Evolutionary conservation across 2,329 filamentous ascomycete species (phyloP).

Genomic region (Alternaria solani): DNA sequence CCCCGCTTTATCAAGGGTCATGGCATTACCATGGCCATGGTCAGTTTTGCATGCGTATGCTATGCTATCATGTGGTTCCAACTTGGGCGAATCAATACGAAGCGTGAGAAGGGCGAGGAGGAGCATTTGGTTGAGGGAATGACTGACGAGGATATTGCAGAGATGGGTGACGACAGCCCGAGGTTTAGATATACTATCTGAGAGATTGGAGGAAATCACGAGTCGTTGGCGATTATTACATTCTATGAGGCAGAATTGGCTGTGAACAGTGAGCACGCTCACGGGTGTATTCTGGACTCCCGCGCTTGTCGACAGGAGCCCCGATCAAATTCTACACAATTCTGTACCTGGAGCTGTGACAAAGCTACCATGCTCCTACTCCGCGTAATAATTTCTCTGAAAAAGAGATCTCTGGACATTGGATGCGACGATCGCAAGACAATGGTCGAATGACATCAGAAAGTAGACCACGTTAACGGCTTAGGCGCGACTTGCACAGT

Average conservation of each 20-base stretch:
- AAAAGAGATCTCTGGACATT: too few species aligned
- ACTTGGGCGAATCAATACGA: conserved; percentile 49
- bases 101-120: conserved; percentile 51
- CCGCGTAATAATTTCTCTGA: too few species aligned
- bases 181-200: conserved; percentile 53
- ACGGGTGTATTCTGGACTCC: too few species aligned
- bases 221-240: too few species aligned
- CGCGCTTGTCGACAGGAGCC: too few species aligned
- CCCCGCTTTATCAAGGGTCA: conserved; percentile 62
- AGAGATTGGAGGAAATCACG: not conserved
- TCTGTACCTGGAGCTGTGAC: too few species aligned
- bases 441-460: not conserved
- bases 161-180: conserved; percentile 57
- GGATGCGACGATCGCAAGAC: not conserved
- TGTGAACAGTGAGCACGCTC: not conserved
- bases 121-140: conserved; percentile 52
- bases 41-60: conserved; percentile 52
- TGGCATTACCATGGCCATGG: conserved; percentile 60
- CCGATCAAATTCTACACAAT: too few species aligned
- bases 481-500: not conserved
- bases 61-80: conserved; percentile 52
- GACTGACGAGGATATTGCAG: conserved; percentile 54
- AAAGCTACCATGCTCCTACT: too few species aligned
- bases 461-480: not conserved
- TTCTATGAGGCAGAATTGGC: not conserved